Base-by-base conservation (phyloP, 2,329 filamentous ascomycete species). In the Cladosporium sp. region DNA sequence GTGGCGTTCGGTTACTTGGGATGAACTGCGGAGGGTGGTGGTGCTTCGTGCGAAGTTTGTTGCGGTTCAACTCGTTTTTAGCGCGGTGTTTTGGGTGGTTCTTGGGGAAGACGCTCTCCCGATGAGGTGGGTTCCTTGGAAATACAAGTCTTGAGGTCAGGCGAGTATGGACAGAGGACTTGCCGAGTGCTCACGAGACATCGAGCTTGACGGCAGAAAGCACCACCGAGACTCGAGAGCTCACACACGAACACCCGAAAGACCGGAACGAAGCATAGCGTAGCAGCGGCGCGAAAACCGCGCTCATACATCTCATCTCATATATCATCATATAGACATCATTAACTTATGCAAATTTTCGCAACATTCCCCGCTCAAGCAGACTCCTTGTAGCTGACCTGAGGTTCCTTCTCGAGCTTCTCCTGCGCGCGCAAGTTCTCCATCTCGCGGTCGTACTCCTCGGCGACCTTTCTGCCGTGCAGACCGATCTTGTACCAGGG, bases 401-500 rank as follows among this genome's bases (percentile, higher is more conserved):
- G 19, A 11, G 33, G 42, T 38, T 49, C 38, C 50, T 38, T 52
- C 43, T 49, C 50, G 19, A 52, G 16, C 42, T 52, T 43, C 29
- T 49, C 50, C 43, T 52, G 22, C 9, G 30, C 47, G 32, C 40
- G 35, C 32, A 40, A 27, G 4, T 22, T 30, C 39, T 50, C 47
- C 39, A 43, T 43, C 39, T 43, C 47, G 33, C 47, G 39, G 22
- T 43, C 47, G 35, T 35, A 43, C 32, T 19, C 42, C 41, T 57
- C 53, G 18, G 55, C 54, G 29, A 54, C 54, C 35, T 43, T 33
- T n/a, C 53, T 40, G 32, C 58, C 58, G 29, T 51, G 54, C 9
- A 53, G 47, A 38, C 86, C 86, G 55, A 90, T 88, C 66, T 78
- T 77, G 66, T 85, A 83, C 86, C 86, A 90, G 0, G 82, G 83